These are phyloP conservation scores for Saposhnikovia divaricata DNA, from an alignment of 129 eudicot genomes.

Conservation along the genomic window DNA sequence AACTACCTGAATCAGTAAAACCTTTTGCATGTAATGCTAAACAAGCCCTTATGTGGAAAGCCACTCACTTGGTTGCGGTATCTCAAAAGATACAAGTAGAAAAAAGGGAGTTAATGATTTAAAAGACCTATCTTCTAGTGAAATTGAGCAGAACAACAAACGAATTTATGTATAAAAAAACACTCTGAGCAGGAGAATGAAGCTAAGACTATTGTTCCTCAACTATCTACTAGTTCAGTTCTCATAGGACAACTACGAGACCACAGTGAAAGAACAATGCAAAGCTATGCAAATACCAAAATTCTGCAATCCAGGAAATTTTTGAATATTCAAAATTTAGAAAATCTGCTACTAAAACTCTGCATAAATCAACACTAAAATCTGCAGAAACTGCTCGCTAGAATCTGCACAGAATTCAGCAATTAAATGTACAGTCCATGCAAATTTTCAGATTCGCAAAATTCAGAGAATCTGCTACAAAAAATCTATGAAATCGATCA, in stretches of 20 bases:
- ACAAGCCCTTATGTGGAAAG: not conserved
- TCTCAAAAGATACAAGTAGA: slow-evolving; percentile 8
- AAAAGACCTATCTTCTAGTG: not conserved
- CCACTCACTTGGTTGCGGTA: not conserved
- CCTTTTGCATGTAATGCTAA: slow-evolving; percentile 3
- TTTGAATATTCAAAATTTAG: no score
- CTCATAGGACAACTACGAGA: not conserved
- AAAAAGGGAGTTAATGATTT: not conserved
- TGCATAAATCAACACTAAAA: no score
- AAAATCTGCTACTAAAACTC: no score
- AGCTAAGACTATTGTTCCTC: not conserved
- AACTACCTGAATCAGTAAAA: slow-evolving; percentile 14
- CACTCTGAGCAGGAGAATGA: slow-evolving; percentile 8
- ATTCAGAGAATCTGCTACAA: no score
- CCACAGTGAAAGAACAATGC: no score
- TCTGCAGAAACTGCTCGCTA: no score
- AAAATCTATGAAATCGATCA: no score
- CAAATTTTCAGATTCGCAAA: no score
- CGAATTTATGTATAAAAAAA: not conserved
- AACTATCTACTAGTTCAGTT: slow-evolving; percentile 1
- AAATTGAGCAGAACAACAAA: not conserved
- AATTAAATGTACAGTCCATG: no score
- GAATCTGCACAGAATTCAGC: no score
- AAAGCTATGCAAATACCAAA: no score
- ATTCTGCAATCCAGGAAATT: no score